phyloP scores from a whole-genome alignment of 306 rosid genomes.

The Medicago arabica region DNA sequence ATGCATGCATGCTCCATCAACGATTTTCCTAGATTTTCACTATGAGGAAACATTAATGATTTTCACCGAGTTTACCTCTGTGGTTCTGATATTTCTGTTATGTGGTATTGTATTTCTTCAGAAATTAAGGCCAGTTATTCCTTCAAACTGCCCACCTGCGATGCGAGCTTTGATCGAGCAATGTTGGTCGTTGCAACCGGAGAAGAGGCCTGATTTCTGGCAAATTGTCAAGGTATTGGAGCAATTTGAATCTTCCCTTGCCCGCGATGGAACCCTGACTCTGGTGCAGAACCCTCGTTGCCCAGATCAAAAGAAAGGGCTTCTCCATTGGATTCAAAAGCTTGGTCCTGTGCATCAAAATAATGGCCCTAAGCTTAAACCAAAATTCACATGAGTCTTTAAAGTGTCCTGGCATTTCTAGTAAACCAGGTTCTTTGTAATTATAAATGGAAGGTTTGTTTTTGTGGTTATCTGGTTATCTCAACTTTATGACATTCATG shows the following conservation, averaged over 20 bases:
- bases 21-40: background rate
- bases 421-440: conserved; percentile 67
- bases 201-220: conserved; percentile 91
- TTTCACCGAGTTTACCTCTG: background rate
- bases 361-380: conserved; percentile 66
- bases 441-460: conserved; percentile 57
- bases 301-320: conserved; percentile 89
- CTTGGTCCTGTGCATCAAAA: conserved; percentile 71
- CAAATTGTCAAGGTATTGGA: conserved; percentile 89
- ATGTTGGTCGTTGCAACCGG: conserved; percentile 84
- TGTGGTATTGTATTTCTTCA: conserved; percentile 45
- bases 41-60: background rate
- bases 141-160: conserved; percentile 66
- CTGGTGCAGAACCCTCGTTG: conserved; percentile 50
- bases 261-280: conserved; percentile 67
- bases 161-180: conserved; percentile 86
- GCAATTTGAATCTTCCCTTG: conserved; percentile 75
- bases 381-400: conserved; percentile 71
- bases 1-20: conserved; percentile 6
- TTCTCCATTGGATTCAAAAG: conserved; percentile 89
- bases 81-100: conserved; percentile 34
- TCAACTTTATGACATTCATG: conserved; percentile 46
- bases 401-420: conserved; percentile 58
- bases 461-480: conserved; percentile 50
- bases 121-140: conserved; percentile 79